Percentiles rank a stretch among this genome's conserved stretches.
These are phyloP conservation scores for Beauveria medogensis DNA, from an alignment of 2,329 filamentous ascomycete species.

Conservation along the genomic window DNA sequence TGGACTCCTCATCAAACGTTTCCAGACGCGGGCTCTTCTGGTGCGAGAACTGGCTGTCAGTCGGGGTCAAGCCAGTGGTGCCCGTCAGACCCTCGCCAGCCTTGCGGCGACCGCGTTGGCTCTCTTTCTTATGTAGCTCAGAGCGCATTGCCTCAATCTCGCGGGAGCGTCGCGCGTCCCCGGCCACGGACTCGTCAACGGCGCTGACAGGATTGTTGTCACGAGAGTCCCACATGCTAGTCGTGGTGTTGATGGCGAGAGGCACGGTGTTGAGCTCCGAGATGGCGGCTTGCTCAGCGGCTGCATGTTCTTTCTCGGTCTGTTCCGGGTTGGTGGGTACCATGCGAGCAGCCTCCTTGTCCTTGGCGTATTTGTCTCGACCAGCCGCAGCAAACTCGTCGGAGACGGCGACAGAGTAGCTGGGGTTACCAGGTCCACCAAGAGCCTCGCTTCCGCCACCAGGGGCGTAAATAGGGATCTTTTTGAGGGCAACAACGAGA, in stretches of 20 bases:
- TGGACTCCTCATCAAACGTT: slow-evolving; percentile 37
- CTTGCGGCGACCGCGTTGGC: slow-evolving; percentile 41
- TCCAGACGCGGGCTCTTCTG: slow-evolving; percentile 24
- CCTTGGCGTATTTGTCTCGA: slow-evolving; percentile 44
- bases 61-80: slow-evolving; percentile 22
- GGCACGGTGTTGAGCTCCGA: slow-evolving; percentile 35
- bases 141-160: slow-evolving; percentile 32
- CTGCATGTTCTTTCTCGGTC: slow-evolving; percentile 20
- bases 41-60: slow-evolving; percentile 19
- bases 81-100: slow-evolving; percentile 37
- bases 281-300: slow-evolving; percentile 36
- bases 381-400: slow-evolving; percentile 59
- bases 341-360: slow-evolving; percentile 59
- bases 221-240: slow-evolving; percentile 18
- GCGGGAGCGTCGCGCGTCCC: slow-evolving; percentile 26
- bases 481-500: slow-evolving; percentile 73
- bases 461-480: slow-evolving; percentile 76
- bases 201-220: slow-evolving; percentile 19
- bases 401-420: slow-evolving; percentile 69
- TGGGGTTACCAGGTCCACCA: slow-evolving; percentile 64
- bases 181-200: slow-evolving; percentile 15
- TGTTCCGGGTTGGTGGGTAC: slow-evolving; percentile 38
- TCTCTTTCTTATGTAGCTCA: slow-evolving; percentile 32
- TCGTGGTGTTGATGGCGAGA: slow-evolving; percentile 16
- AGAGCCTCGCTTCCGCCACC: slow-evolving; percentile 59